These are phyloP conservation scores for Crucihimalaya himalaica DNA, from an alignment of 345 rosid species.

Conservation along the genomic window DNA sequence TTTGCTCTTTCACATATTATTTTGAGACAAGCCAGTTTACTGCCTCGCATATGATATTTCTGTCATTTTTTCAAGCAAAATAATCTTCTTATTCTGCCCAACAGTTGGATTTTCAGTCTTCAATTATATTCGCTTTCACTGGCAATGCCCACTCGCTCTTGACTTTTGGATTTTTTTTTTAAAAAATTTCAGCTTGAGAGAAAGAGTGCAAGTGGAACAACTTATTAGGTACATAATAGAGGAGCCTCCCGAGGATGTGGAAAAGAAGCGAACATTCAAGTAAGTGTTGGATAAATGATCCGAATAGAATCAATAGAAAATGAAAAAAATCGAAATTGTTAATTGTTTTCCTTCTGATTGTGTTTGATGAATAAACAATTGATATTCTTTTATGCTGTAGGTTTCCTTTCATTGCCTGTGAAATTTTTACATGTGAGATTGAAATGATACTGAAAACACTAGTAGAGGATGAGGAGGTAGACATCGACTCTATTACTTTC, in stretches of 20 bases:
- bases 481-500: constrained; percentile 16
- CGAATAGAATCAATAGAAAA: background rate
- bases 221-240: constrained; percentile 75
- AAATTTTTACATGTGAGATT: constrained; percentile 91
- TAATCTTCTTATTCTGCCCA: constrained; percentile 4
- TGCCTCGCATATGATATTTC: constrained; percentile 1
- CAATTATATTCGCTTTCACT: constrained; percentile 6
- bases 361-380: constrained; percentile 22
- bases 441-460: constrained; percentile 88
- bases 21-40: constrained; percentile 10
- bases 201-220: constrained; percentile 76
- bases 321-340: background rate
- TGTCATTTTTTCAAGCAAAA: background rate
- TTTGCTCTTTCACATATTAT: background rate
- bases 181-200: constrained; percentile 79
- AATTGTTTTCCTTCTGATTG: background rate
- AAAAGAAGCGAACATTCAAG: constrained; percentile 74
- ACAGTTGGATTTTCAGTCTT: background rate
- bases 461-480: constrained; percentile 91
- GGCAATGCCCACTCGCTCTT: constrained; percentile 8
- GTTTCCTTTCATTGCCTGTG: constrained; percentile 92
- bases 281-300: constrained; percentile 41
- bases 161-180: constrained; percentile 19
- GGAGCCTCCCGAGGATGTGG: constrained; percentile 75
- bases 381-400: constrained; percentile 39